These are phyloP conservation scores for Pseudognaphalium luteoalbum DNA, from an alignment of 129 eudicot species.

Conservation along the genomic window DNA sequence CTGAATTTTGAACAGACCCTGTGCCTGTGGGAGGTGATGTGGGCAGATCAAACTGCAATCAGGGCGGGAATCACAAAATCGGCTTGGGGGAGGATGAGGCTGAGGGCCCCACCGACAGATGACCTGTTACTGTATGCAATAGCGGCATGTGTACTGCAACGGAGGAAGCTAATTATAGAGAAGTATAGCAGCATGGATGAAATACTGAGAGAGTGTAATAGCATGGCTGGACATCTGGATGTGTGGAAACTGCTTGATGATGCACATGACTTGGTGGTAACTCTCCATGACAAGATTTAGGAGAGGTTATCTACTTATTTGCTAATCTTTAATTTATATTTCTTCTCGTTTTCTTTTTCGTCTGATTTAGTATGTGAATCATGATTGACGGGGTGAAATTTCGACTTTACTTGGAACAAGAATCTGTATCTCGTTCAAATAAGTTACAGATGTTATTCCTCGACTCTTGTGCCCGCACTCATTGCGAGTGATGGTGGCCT, in stretches of 20 bases:
- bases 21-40: slow-evolving; percentile 91
- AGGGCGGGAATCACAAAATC: slow-evolving; percentile 67
- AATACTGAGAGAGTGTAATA: slow-evolving; percentile 75
- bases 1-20: slow-evolving; percentile 74
- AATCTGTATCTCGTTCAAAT: slow-evolving; percentile 23
- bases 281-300: slow-evolving; percentile 73
- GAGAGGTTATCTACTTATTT: background rate
- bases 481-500: slow-evolving; percentile 37
- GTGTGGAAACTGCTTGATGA: slow-evolving; percentile 87
- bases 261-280: slow-evolving; percentile 85
- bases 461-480: slow-evolving; percentile 39
- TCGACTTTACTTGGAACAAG: slow-evolving; percentile 12
- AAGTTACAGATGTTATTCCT: slow-evolving; percentile 24
- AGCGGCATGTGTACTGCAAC: slow-evolving; percentile 76
- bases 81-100: slow-evolving; percentile 63
- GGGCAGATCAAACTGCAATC: slow-evolving; percentile 90
- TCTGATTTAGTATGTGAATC: slow-evolving; percentile 12
- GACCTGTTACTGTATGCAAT: slow-evolving; percentile 71
- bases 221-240: slow-evolving; percentile 82
- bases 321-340: background rate
- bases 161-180: slow-evolving; percentile 67
- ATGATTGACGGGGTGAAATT: background rate
- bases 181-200: slow-evolving; percentile 91
- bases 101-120: slow-evolving; percentile 78
- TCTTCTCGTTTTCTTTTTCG: background rate